phyloP scores from a whole-genome alignment of 805 yeast genomes.

The Sugiyamaella marilandica region DNA sequence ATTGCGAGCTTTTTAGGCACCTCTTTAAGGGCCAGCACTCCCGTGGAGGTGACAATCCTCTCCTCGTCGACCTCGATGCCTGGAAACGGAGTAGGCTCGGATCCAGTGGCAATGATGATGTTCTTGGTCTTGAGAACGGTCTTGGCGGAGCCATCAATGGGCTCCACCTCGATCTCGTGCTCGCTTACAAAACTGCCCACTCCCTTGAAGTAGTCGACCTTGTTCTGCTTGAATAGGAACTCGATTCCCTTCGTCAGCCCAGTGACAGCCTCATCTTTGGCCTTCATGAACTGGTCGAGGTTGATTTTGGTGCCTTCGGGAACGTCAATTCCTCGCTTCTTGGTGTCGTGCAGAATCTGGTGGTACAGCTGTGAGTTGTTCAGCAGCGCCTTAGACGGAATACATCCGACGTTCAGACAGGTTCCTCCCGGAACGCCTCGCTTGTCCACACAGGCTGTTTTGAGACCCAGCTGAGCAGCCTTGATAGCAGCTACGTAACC shows the following conservation, averaged over 20 bases:
- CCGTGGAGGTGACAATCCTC: conserved; percentile 94
- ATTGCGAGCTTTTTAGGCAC: conserved; percentile 87
- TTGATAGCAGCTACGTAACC: conserved; percentile 99
- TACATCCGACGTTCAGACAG: conserved; percentile 97
- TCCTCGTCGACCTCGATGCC: conserved; percentile 95
- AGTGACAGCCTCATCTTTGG: conserved; percentile 85
- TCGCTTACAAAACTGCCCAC: conserved; percentile 82
- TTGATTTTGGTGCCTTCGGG: conserved; percentile 60
- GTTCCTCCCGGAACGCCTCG: conserved; percentile 98
- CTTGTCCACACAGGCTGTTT: conserved; percentile 95
- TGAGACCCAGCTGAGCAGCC: conserved; percentile 92
- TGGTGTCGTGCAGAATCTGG: conserved; percentile 79
- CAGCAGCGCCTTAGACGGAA: conserved; percentile 92
- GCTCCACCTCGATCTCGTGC: conserved; percentile 70
- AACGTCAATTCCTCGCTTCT: conserved; percentile 85
- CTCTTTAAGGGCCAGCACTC: conserved; percentile 77
- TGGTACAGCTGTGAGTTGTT: conserved; percentile 94
- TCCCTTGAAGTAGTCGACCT: conserved; percentile 92
- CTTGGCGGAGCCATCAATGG: conserved; percentile 79
- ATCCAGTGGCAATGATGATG: conserved; percentile 95
- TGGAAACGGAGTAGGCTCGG: conserved; percentile 98
- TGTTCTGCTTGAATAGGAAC: conserved; percentile 90
- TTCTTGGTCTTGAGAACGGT: conserved; percentile 73
- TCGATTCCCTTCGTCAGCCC: conserved; percentile 93
- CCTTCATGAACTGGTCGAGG: conserved; percentile 75